phyloP scores from a whole-genome alignment of 2,329 filamentous ascomycete genomes.

The Byssochlamys sp. region DNA sequence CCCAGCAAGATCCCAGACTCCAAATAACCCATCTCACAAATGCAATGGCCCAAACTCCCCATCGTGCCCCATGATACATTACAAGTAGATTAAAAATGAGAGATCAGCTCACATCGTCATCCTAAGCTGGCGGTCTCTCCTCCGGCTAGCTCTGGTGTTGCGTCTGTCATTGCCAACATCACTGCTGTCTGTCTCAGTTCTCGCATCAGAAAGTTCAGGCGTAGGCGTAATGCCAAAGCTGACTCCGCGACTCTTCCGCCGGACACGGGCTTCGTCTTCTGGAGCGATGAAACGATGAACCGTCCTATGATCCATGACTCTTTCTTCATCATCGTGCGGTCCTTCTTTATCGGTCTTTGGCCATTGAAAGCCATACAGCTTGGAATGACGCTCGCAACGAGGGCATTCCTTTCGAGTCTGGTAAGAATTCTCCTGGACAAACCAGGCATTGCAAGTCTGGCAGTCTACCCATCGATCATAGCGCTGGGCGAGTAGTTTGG shows the following conservation, averaged over 20 bases:
- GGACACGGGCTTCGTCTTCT: constrained; percentile 50
- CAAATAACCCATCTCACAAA: not conserved
- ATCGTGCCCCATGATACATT: not conserved
- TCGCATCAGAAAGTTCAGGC: constrained; percentile 28
- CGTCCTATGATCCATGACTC: constrained; percentile 72
- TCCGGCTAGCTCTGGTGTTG: constrained; percentile 25
- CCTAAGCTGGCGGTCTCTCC: constrained; percentile 22
- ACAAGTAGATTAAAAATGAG: not conserved
- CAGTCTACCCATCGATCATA: constrained; percentile 80
- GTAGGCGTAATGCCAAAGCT: constrained; percentile 28
- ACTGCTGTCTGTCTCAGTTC: constrained; percentile 29
- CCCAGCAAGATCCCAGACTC: not conserved
- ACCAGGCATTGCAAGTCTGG: constrained; percentile 68
- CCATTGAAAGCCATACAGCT: constrained; percentile 90
- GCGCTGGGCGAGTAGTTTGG: constrained; percentile 64
- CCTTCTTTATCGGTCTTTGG: constrained; percentile 83
- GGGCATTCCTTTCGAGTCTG: constrained; percentile 77
- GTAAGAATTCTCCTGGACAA: constrained; percentile 83
- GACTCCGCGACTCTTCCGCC: constrained; percentile 28
- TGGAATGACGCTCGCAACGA: constrained; percentile 87
- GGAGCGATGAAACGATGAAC: constrained; percentile 74
- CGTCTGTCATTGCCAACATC: constrained; percentile 26
- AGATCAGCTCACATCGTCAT: constrained; percentile 23
- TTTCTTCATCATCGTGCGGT: constrained; percentile 57
- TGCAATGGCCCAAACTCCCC: not conserved